Percentiles rank a stretch among this genome's conserved stretches.
Conservation (phyloP, 306 rosid species). For the Vicia sativa region DNA sequence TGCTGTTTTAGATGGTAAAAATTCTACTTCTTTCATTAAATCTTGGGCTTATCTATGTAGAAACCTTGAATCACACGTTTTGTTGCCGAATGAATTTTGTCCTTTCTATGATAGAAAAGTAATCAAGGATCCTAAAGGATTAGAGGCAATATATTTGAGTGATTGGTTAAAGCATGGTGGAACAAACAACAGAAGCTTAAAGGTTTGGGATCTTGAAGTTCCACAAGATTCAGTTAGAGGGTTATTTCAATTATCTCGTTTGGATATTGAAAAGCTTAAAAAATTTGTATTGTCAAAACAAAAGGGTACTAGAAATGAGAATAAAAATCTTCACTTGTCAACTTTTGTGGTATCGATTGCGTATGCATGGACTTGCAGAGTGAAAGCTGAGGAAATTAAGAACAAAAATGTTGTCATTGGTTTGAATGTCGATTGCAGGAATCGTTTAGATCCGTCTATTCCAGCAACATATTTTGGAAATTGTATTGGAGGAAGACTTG, state of each 20-base stretch:
- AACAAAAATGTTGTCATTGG: background rate
- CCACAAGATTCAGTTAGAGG: slow-evolving; percentile 37
- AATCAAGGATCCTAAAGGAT: slow-evolving; percentile 39
- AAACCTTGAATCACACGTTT: background rate
- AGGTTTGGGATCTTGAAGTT: slow-evolving; percentile 41
- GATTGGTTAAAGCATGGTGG: slow-evolving; percentile 49
- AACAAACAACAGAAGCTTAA: slow-evolving; percentile 53
- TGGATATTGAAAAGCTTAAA: slow-evolving; percentile 36
- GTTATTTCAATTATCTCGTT: slow-evolving; percentile 35
- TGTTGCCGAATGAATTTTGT: slow-evolving; percentile 13
- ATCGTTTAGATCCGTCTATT: slow-evolving; percentile 42
- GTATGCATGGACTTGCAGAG: slow-evolving; percentile 37
- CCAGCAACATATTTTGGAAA: slow-evolving; percentile 61
- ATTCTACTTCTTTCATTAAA: slow-evolving; percentile 49
- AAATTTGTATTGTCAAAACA: slow-evolving; percentile 19
- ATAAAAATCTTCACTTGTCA: slow-evolving; percentile 41
- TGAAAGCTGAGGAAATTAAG: slow-evolving; percentile 38
- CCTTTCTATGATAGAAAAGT: slow-evolving; percentile 49
- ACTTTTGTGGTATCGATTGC: slow-evolving; percentile 40
- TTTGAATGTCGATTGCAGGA: slow-evolving; percentile 40
- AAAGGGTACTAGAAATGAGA: background rate
- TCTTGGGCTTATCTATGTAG: slow-evolving; percentile 60
- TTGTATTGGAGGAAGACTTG: slow-evolving; percentile 28
- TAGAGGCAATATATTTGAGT: slow-evolving; percentile 20
- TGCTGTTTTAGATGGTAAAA: slow-evolving; percentile 49